Base-by-base conservation (phyloP, 495 filamentous ascomycete genomes). In the Hypoxylon fragiforme region DNA sequence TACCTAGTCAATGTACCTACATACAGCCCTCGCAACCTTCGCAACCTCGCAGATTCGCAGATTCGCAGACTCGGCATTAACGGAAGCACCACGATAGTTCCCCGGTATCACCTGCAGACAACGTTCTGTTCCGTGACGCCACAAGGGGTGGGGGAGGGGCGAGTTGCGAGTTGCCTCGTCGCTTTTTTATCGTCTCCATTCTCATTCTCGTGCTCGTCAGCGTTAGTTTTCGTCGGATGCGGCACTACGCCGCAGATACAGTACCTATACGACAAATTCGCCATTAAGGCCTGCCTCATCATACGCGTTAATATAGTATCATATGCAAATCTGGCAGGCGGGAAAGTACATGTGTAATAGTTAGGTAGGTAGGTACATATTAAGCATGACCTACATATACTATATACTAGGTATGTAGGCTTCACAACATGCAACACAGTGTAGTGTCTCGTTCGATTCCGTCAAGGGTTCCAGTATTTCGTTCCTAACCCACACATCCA, bases 71-170 rank as follows among this genome's bases (percentile, higher is more conserved):
- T n/a, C n/a, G n/a, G n/a, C 38, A 44, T 32, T 34, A 16, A 57
- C 58, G 52, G 48, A 57, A 56, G 43, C 44, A 50, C 35, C 11
- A 19, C 22, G 13, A 37, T 7, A 40, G 41, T 62, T 56, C 58
- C 48, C 52, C 58, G 52, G 39, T 34, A 55, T 57, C 36, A 53
- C 47, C 51, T 48, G 48, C 48, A 53, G 47, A 31, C 39, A 26
- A 49, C 44, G 47, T 44, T 39, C 48, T 39, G 46, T 40, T 44
- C 32, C 28, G 24, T 21, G 18, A 8, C 47, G 52, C 52, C 52
- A 53, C 52, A 34, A 56, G 37, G 48, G 52, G 58, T 48, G 52
- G 52, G 52, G 58, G 53, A 56, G 32, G 51, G 43, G 46, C 40
- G 46, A 24, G 18, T n/a, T n/a, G n/a, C 21, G 43, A n/a, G 34